Percentiles rank a stretch among this genome's conserved stretches.
These are phyloP conservation scores for Neonectria magnoliae DNA, from an alignment of 2,329 filamentous ascomycete species.

Conservation along the genomic window DNA sequence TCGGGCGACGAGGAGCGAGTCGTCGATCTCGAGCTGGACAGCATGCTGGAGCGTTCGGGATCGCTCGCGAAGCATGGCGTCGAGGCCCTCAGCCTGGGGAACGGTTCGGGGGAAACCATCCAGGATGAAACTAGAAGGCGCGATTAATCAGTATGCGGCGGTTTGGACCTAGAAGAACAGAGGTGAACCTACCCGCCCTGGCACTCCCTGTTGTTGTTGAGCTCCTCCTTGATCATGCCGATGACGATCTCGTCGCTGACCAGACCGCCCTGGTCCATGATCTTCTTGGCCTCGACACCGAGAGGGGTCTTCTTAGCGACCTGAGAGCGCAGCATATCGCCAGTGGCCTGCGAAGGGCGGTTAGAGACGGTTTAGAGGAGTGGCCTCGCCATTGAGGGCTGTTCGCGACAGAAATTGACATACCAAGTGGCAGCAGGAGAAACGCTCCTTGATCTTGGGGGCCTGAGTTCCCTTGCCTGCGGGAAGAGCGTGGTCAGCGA, in stretches of 20 bases:
- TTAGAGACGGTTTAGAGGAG: slow-evolving; percentile 25
- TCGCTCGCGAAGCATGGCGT: slow-evolving; percentile 84
- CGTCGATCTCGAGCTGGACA: slow-evolving; percentile 96
- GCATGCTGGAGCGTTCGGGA: slow-evolving; percentile 92
- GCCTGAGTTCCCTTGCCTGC: slow-evolving; percentile 98
- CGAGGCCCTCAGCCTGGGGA: slow-evolving; percentile 91
- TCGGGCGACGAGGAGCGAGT: slow-evolving; percentile 89
- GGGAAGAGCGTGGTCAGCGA: slow-evolving; percentile 31
- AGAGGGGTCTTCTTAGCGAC: slow-evolving; percentile 97
- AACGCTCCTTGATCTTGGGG: slow-evolving; percentile 97
- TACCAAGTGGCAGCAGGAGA: slow-evolving; percentile 96
- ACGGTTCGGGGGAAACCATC: slow-evolving; percentile 99
- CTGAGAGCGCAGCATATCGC: slow-evolving; percentile 98
- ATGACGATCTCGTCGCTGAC: slow-evolving; percentile 99
- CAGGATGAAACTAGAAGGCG: slow-evolving; percentile 83
- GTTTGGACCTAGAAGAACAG: slow-evolving; percentile 13
- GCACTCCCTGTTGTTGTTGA: slow-evolving; percentile 94
- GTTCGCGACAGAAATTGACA: slow-evolving; percentile 47
- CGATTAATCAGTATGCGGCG: slow-evolving; percentile 32
- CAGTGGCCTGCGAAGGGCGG: slow-evolving; percentile 77
- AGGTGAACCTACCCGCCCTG: slow-evolving; percentile 80
- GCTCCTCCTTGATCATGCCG: slow-evolving; percentile 98
- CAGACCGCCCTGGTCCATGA: slow-evolving; percentile 98
- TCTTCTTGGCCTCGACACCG: slow-evolving; percentile 98
- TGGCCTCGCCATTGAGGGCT: not conserved